A percentile compares a stretch with the other conserved stretches of the same genome.
Conservation (phyloP, 352 stramenopile species). For the Elongisporangium prolatum region DNA sequence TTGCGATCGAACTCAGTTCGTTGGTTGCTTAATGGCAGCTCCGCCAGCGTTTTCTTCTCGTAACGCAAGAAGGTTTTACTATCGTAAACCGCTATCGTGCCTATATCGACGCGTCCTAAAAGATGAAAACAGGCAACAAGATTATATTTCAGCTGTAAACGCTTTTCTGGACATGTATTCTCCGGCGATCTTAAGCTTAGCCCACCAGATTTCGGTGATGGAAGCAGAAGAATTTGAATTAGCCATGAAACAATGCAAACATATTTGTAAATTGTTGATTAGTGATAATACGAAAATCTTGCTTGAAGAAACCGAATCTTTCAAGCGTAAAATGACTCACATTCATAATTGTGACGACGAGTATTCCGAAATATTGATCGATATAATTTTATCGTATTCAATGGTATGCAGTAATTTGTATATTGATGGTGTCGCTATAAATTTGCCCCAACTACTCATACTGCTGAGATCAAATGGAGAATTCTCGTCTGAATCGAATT, state of each 20-base stretch:
- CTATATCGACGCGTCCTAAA: not conserved
- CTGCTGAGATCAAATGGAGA: not conserved
- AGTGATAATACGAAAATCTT: not conserved
- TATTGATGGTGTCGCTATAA: slow-evolving; percentile 13
- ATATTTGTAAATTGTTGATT: not conserved
- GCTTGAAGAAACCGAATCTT: not conserved
- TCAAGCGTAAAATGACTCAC: not conserved
- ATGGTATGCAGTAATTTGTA: slow-evolving; percentile 15
- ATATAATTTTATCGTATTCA: slow-evolving; percentile 18
- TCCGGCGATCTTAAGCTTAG: not conserved
- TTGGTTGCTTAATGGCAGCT: not conserved
- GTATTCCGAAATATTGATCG: slow-evolving; percentile 7
- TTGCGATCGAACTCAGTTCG: not conserved
- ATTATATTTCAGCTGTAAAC: not conserved
- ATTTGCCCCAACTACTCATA: slow-evolving; percentile 14
- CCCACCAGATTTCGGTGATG: not conserved
- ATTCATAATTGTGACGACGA: not conserved
- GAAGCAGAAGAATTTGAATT: not conserved
- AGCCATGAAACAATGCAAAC: not conserved
- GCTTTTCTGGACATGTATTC: not conserved
- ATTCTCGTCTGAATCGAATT: not conserved
- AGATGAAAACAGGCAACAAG: not conserved
- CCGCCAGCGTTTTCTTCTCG: slow-evolving; percentile 18
- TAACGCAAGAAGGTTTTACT: slow-evolving; percentile 8
- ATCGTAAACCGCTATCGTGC: slow-evolving; percentile 5